Evolutionary conservation across 352 stramenopile genomes (phyloP), one percentile per base, ranked within the genome.

Genomic region (Phytopythium litorale): DNA sequence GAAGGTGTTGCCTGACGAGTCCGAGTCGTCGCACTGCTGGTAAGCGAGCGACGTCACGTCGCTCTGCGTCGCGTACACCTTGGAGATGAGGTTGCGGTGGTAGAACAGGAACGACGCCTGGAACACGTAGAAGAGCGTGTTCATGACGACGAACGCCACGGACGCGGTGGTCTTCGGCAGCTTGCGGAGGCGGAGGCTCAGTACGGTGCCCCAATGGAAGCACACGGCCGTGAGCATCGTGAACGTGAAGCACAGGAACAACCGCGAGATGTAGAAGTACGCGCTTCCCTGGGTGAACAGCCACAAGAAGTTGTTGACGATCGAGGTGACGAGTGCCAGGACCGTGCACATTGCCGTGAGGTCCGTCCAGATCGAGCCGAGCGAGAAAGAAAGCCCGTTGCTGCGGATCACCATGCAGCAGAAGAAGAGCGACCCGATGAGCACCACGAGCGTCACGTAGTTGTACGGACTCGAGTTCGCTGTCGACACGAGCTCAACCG

Each of bases 301-400:
- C 87, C 87, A 96, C n/a, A 92, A 63, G 12, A 92, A 69, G 63
- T 96, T 96, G 81, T 94, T 94, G 42, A 94, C 56, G 57, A 96
- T 88, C 15, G 80, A 71, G 5, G 80, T 90, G 49, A 78, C 75
- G 19, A 94, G 66, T 32, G 82, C 84, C 43, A 91, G 66, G 43
- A 96, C 72, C 16, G 87, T 92, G 64, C 84, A 92, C 50, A 96
- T 90, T 16, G 87, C 87, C 7, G 87, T 96, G 45, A 96, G 72
- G 60, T 96, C 87, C 3, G 83, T 94, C 83, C 86, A 96, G 66
- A 94, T 91, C 25, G 87, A 93, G 43, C 84, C 84, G 21, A 92
- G 72, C 18, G 81, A 91, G 71, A 96, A 93, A 21, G 84, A 77
- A 6, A 96, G 71, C 0, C 87, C 87, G 60, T 96, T 90, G 59